Base-by-base conservation (phyloP, 371 early-diverging fungal genomes). In the Mucor ambiguus region DNA sequence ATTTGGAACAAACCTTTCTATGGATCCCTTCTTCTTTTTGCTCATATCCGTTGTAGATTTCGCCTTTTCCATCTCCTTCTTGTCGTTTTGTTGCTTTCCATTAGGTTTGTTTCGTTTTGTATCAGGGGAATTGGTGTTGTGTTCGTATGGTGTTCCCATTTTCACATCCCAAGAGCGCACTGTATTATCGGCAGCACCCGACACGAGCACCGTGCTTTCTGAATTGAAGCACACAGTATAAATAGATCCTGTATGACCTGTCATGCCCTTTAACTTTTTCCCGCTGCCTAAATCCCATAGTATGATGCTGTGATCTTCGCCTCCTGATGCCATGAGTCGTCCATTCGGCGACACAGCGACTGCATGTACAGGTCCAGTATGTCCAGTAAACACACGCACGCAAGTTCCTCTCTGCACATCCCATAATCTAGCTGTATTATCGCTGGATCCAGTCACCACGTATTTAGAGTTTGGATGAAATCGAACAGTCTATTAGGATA, bases 391-490 rank as follows among this genome's bases (percentile, higher is more conserved):
- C 12, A 98, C 88, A 49, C 99, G 87, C 26, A 98, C 97, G 66
- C 97, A 93, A 10, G 86, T 81, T 37, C 99, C 99, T 59, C 88
- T 81, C 71, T 96, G 94, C 44, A 99, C 88, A 78, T 98, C 98
- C 96, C 99, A 99, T 74, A 99, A 80, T 37, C 99, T 87, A n/a
- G 91, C 90, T 22, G 98, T 96, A 60, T 89, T 86, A 83, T 99
- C 99, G 67, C 90, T 89, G 0, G 96, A 95, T 4, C 98, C 99
- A 11, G 98, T 97, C 29, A 96, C 91, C 18, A 99, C 61, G 75
- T 99, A 99, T 68, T 95, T 96, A 41, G 92, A 89, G 76, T 99
- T 99, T 7, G 99, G 99, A 80, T 99, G 99, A 79, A 99, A 99
- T 71, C 90, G 90, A 29, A 99, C 98, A 35, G 85, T 85, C 89